Evolutionary conservation across 257 asterid species (phyloP), one percentile per base, ranked within the genome.

Genomic region (Linderniella brevidens): DNA sequence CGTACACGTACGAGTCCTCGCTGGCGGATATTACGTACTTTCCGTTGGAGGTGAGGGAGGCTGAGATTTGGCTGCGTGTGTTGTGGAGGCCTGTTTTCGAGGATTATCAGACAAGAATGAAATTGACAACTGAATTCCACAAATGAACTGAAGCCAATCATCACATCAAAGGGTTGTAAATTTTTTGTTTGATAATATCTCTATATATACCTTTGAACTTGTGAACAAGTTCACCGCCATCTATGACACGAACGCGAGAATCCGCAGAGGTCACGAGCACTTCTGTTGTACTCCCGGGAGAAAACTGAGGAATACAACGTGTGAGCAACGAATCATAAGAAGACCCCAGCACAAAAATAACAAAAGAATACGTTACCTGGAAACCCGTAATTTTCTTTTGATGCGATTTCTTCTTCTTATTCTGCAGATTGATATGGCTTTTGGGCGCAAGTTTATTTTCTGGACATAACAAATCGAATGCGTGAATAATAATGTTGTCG

Each of bases 371-470:
- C 54, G 35, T 70, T 59, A 90, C 99, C 94, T 90, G 96, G 70
- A 90, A 85, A 57, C 99, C 96, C 17, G 99, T 90, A 53, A 90
- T 90, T 75, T 90, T 90, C 81, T 90, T 90, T 70, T 72, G 92
- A 64, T 81, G 93, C 58, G 94, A 67, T 63, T 82, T 90, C 74
- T 82, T 86, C 64, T 81, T 90, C 79, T 81, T 90, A 54, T 79
- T 90, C 76, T 77, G 96, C 68, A 90, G 72, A 68, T 85, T 81
- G 66, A 90, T 79, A 64, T 69, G 81, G 72, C 68, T 56, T 66
- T 75, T 75, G 44, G 69, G 80, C 69, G 62, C 85, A 68, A 90
- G 55, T 63, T 85, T 90, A 66, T 90, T 85, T 29, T 79, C 99
- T 90, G 75, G 54, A 56, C 50, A 25, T 25, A 25, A 6, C 3